Percentiles rank a stretch among this genome's conserved stretches.
phyloP scores from a whole-genome alignment of 208 protist species.

The Leishmania aethiopica region DNA sequence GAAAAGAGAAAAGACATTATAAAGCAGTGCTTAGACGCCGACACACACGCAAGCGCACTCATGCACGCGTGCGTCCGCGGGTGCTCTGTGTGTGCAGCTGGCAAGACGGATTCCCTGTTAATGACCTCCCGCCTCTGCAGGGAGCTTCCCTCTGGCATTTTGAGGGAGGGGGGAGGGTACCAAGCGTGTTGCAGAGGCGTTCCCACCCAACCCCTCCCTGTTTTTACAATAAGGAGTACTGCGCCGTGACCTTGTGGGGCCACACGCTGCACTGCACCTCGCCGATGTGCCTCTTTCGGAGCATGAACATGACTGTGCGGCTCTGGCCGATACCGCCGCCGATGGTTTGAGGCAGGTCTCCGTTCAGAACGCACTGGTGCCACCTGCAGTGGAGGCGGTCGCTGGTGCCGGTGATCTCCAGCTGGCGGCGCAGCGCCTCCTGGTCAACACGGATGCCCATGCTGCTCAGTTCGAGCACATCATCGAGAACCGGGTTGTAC shows the following conservation, averaged over 20 bases:
- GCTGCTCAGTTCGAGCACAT: conserved; percentile 87
- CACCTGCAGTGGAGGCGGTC: conserved; percentile 66
- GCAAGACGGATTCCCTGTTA: too few relatives aligned
- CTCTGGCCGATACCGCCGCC: conserved; percentile 90
- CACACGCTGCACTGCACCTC: conserved; percentile 92
- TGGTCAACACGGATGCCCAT: conserved; percentile 94
- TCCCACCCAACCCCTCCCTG: neutral
- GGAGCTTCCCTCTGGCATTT: neutral
- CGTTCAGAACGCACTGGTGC: conserved; percentile 81
- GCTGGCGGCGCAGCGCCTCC: conserved; percentile 75
- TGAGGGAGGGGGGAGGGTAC: neutral
- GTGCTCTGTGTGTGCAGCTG: neutral
- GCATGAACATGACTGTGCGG: conserved; percentile 86
- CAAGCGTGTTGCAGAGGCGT: neutral
- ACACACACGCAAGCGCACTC: neutral
- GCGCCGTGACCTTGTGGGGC: conserved; percentile 47
- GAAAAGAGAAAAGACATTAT: too few relatives aligned
- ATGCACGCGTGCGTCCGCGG: neutral
- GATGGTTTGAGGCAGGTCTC: conserved; percentile 84
- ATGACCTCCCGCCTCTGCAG: neutral
- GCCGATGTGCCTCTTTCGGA: conserved; percentile 91
- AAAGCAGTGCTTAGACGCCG: too few relatives aligned
- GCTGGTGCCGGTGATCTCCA: conserved; percentile 67
- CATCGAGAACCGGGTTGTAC: conserved; percentile 83
- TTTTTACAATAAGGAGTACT: conserved; percentile 40